These are phyloP conservation scores for Candida sakaeoensis DNA, from an alignment of 805 yeast genomes.

Conservation along the genomic window DNA sequence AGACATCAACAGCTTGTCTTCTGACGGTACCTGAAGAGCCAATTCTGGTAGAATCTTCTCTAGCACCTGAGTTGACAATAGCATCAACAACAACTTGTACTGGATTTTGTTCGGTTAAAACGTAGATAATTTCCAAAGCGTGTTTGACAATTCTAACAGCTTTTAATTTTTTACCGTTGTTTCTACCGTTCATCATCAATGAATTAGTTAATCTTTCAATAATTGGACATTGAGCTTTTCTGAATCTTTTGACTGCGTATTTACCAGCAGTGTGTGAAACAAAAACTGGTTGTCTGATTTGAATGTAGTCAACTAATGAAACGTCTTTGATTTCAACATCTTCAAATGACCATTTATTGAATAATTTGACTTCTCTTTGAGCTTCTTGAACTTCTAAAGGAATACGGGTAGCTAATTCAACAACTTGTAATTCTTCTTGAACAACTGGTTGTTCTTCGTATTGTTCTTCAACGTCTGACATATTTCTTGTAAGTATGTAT, in stretches of 20 bases:
- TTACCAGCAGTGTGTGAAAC: slow-evolving; percentile 99
- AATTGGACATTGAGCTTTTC: slow-evolving; percentile 99
- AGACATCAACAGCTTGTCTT: slow-evolving; percentile 99
- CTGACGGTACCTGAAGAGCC: slow-evolving; percentile 99
- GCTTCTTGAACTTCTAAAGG: slow-evolving; percentile 97
- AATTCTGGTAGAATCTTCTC: slow-evolving; percentile 99
- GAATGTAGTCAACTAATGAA: slow-evolving; percentile 97
- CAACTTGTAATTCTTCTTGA: slow-evolving; percentile 78
- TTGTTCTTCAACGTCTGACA: slow-evolving; percentile 76
- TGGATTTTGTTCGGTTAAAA: slow-evolving; percentile 99
- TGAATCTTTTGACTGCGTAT: slow-evolving; percentile 99
- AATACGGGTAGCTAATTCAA: slow-evolving; percentile 89
- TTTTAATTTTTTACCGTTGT: slow-evolving; percentile 99
- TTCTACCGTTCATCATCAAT: slow-evolving; percentile 99
- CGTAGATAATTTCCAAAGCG: slow-evolving; percentile 96
- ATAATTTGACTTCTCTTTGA: slow-evolving; percentile 92
- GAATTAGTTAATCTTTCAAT: slow-evolving; percentile 99
- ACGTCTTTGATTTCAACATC: slow-evolving; percentile 97
- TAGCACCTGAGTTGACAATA: slow-evolving; percentile 99
- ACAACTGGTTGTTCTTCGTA: slow-evolving; percentile 61
- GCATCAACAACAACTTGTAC: slow-evolving; percentile 99
- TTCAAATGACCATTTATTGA: slow-evolving; percentile 99
- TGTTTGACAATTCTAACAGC: slow-evolving; percentile 99
- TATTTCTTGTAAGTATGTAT: slow-evolving; percentile 22
- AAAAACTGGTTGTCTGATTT: slow-evolving; percentile 95